Percentiles rank a stretch among this genome's conserved stretches.
These are phyloP conservation scores for Fusarium devonianum DNA, from an alignment of 2,329 filamentous ascomycete species.

Conservation along the genomic window DNA sequence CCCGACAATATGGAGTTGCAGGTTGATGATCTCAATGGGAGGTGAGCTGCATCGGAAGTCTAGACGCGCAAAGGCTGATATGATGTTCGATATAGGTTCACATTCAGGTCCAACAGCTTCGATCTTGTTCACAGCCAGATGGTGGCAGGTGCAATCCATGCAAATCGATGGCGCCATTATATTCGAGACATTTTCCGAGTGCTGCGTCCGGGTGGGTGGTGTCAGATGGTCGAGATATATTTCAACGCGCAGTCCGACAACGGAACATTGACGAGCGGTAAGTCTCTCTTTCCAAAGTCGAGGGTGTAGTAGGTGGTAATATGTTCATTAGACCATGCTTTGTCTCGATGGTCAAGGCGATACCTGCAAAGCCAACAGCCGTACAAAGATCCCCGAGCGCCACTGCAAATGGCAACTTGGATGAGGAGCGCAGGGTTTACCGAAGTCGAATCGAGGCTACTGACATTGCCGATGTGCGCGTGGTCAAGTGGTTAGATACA, in stretches of 20 bases:
- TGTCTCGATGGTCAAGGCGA: constrained; percentile 71
- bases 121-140: constrained; percentile 84
- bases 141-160: constrained; percentile 74
- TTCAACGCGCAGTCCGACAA: constrained; percentile 87
- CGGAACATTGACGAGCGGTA: constrained; percentile 73
- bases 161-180: constrained; percentile 76
- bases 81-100: constrained; percentile 56
- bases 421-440: constrained; percentile 70
- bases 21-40: constrained; percentile 74
- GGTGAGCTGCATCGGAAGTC: constrained; percentile 48
- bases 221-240: constrained; percentile 88
- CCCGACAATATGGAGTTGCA: constrained; percentile 75
- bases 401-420: constrained; percentile 65
- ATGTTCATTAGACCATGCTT: constrained; percentile 62
- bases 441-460: constrained; percentile 70
- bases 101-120: constrained; percentile 74
- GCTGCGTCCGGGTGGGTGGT: constrained; percentile 80
- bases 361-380: constrained; percentile 69
- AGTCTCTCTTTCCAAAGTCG: constrained; percentile 27
- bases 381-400: constrained; percentile 71
- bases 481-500: constrained; percentile 69
- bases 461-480: constrained; percentile 72
- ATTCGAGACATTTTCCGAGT: constrained; percentile 77
- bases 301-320: constrained; percentile 12
- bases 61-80: constrained; percentile 11